Base-by-base conservation (phyloP, 2,329 filamentous ascomycete genomes). In the Penicillium italicum region DNA sequence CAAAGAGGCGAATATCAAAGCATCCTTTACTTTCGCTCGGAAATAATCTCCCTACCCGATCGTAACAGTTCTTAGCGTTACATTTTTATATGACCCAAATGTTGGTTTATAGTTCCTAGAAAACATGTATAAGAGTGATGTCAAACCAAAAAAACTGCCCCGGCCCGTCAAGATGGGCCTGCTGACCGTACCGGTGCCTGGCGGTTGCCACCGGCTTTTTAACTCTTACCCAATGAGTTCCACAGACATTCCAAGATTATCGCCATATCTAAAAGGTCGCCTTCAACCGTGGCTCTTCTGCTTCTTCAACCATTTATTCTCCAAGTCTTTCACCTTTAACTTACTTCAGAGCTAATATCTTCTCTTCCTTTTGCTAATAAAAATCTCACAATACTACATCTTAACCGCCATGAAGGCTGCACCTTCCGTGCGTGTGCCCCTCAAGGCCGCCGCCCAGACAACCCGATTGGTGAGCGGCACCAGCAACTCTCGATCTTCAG, bases 391-490 rank as follows among this genome's bases (percentile, higher is more conserved):
- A 12, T 22, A 43, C 31, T 34, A 55, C 16, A 12, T 26, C 10
- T 5, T 16, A 26, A 43, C 26, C 24, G 37, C 26, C 30, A 72
- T 72, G 70, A 71, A 66, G 53, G 58, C 65, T 48, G 62, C 66
- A 57, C 69, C 65, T 55, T 63, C 68, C 28, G 58, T 69, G 56
- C 68, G 66, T 30, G 56, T 60, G 48, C 60, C 63, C 33, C 54
- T 57, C 26, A 56, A 58, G 53, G 55, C 53, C 14, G 50, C 55
- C 18, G 50, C 54, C 6, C 58, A 53, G 53, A 50, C 54, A 20
- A 54, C 51, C 30, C 50, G 70, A 59, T 64, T 63, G 36, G 70
- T 73, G 40, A 72, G 70, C 57, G 64, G 66, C 18, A 73, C 70
- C 16, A 65, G 66, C 56, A 72, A 68, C 50, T 58, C 69, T 9